Conservation (phyloP, 805 yeast genomes). For the Schizosaccharomyces cryophilus region DNA sequence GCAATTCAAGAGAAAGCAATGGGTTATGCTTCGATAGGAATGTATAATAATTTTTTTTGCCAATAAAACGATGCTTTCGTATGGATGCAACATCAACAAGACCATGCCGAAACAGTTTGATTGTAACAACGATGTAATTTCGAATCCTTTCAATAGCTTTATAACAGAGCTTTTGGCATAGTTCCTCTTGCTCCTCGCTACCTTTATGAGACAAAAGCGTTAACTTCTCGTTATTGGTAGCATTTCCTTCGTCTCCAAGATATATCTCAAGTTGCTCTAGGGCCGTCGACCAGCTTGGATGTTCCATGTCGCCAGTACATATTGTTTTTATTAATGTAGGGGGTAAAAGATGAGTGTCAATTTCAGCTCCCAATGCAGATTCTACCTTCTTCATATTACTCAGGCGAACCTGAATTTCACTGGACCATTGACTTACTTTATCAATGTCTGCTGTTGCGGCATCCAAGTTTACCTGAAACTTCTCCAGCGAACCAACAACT, state of each 20-base stretch:
- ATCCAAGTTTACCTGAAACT: neutral
- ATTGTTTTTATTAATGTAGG: neutral
- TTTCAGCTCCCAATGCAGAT: neutral
- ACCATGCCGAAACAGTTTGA: conserved; percentile 41
- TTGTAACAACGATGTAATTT: conserved; percentile 36
- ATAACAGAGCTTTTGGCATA: conserved; percentile 17
- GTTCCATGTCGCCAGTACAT: conserved; percentile 7
- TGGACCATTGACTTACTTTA: neutral
- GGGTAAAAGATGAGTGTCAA: neutral
- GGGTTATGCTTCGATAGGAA: conserved; percentile 33
- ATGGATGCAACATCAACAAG: conserved; percentile 47
- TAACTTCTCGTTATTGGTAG: neutral
- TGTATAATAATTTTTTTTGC: conserved; percentile 33
- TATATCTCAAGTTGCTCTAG: neutral
- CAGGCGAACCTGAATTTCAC: neutral
- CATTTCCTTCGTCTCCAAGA: neutral
- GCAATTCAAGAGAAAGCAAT: conserved; percentile 44
- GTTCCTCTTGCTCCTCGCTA: neutral
- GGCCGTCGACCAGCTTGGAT: conserved; percentile 37
- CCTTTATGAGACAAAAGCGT: neutral
- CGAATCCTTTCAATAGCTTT: conserved; percentile 57
- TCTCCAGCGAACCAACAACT: neutral
- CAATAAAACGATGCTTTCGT: conserved; percentile 34
- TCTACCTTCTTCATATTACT: neutral
- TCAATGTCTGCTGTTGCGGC: neutral